A percentile compares a stretch with the other conserved stretches of the same genome.
Evolutionary conservation across 768 basidiomycete genomes (phyloP).

Genomic region (Paxillus involutus): DNA sequence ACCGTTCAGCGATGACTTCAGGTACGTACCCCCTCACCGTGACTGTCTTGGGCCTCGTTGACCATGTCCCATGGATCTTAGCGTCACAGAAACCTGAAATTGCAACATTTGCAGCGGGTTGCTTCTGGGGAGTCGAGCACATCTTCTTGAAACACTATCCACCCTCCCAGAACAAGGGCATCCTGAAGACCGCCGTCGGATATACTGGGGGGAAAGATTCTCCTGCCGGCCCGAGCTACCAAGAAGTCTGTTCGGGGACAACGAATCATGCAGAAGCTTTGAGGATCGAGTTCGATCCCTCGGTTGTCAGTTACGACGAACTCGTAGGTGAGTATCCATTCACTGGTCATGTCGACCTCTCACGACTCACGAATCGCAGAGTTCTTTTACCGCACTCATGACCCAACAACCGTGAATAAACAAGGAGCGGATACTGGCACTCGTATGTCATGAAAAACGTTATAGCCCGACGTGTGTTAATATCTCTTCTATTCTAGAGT

Average conservation of each 20-base stretch:
- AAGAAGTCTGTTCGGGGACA: slow-evolving; percentile 76
- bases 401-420: slow-evolving; percentile 79
- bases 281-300: slow-evolving; percentile 83
- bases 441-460: slow-evolving; percentile 48
- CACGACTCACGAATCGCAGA: slow-evolving; percentile 40
- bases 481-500: slow-evolving; percentile 50
- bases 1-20: slow-evolving; percentile 41
- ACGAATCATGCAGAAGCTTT: slow-evolving; percentile 91
- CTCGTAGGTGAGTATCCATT: slow-evolving; percentile 69
- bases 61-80: slow-evolving; percentile 5
- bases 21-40: slow-evolving; percentile 5
- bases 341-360: not conserved
- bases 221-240: slow-evolving; percentile 62
- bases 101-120: slow-evolving; percentile 56
- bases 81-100: slow-evolving; percentile 45
- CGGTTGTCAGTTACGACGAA: slow-evolving; percentile 64
- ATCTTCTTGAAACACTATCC: slow-evolving; percentile 82
- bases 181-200: slow-evolving; percentile 73
- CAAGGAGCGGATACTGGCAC: slow-evolving; percentile 80
- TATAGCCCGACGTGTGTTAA: not conserved
- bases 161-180: slow-evolving; percentile 67
- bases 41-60: not conserved
- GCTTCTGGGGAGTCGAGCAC: slow-evolving; percentile 88
- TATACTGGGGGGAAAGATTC: slow-evolving; percentile 72
- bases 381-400: slow-evolving; percentile 94